Percentiles rank a stretch among this genome's conserved stretches.
Evolutionary conservation across 2,329 filamentous ascomycete genomes (phyloP).

Genomic region (Tympanopsis confertula): DNA sequence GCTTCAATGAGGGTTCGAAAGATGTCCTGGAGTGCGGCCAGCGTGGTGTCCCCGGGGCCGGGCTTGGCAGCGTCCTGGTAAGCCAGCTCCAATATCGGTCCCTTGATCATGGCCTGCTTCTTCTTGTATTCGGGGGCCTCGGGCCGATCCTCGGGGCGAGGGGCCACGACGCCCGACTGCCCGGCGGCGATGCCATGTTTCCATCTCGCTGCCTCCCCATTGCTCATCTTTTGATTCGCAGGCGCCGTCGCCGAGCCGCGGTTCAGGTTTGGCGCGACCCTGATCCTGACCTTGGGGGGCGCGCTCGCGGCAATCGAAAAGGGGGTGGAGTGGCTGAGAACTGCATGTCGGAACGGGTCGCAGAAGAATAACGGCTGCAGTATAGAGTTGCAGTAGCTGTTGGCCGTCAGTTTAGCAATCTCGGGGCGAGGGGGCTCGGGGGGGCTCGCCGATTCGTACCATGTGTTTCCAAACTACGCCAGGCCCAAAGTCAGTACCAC

Average conservation of each 20-base stretch:
- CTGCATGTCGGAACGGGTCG: constrained; percentile 81
- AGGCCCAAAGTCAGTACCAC: constrained; percentile 19
- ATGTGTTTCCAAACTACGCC: constrained; percentile 85
- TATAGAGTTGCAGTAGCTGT: constrained; percentile 95
- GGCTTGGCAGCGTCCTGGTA: constrained; percentile 71
- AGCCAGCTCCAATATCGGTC: constrained; percentile 75
- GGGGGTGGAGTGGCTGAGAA: constrained; percentile 76
- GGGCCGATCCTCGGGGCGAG: constrained; percentile 76
- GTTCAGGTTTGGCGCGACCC: constrained; percentile 42
- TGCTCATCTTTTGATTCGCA: constrained; percentile 39
- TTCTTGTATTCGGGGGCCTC: constrained; percentile 97
- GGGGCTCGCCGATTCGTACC: constrained; percentile 41
- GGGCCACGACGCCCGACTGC: constrained; percentile 25
- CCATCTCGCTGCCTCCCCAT: constrained; percentile 42
- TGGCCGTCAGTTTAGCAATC: constrained; percentile 11
- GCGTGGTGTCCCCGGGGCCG: constrained; percentile 88
- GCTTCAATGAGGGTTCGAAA: constrained; percentile 82
- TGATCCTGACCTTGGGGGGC: constrained; percentile 43
- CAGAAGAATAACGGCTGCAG: constrained; percentile 96
- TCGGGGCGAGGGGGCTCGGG: constrained; percentile 6
- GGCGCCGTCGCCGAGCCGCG: constrained; percentile 30
- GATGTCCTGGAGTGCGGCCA: constrained; percentile 90
- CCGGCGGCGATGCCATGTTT: constrained; percentile 39
- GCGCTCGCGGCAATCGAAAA: constrained; percentile 55
- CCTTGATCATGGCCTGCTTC: constrained; percentile 80